Conservation (phyloP, 768 basidiomycete species). For the Agrocybe chaxingu region DNA sequence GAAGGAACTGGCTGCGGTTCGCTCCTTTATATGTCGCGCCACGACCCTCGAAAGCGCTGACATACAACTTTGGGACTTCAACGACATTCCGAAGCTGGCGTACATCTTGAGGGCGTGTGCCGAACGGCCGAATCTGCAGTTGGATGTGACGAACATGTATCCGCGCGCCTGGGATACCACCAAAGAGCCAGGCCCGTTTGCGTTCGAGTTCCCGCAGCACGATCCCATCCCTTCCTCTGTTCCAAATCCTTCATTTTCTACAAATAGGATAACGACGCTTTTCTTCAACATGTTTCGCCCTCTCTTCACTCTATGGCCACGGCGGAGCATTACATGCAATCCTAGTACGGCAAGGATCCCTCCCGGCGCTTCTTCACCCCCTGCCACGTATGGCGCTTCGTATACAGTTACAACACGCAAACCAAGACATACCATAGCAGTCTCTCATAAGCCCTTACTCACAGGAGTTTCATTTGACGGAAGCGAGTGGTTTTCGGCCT, state of each 20-base stretch:
- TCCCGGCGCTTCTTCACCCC: too few relatives aligned
- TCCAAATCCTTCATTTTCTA: neutral
- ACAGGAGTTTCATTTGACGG: neutral
- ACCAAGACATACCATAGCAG: neutral
- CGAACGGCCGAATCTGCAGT: neutral
- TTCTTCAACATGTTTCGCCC: neutral
- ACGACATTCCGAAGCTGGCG: too few relatives aligned
- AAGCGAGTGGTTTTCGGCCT: neutral
- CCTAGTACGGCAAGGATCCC: neutral
- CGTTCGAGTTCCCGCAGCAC: neutral
- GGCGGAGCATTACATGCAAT: neutral
- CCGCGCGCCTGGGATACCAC: neutral
- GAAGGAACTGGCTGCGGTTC: too few relatives aligned
- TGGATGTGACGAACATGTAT: neutral
- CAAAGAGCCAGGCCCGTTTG: conserved; percentile 5
- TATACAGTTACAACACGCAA: neutral
- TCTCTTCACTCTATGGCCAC: neutral
- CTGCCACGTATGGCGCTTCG: too few relatives aligned
- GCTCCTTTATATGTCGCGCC: too few relatives aligned
- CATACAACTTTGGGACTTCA: too few relatives aligned
- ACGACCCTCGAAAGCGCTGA: too few relatives aligned
- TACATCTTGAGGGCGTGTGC: conserved; percentile 1
- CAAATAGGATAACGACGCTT: neutral
- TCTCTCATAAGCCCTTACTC: neutral
- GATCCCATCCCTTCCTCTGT: neutral